Evolutionary conservation across 441 rosid genomes (phyloP).

Genomic region (Aquilaria agallochum): DNA sequence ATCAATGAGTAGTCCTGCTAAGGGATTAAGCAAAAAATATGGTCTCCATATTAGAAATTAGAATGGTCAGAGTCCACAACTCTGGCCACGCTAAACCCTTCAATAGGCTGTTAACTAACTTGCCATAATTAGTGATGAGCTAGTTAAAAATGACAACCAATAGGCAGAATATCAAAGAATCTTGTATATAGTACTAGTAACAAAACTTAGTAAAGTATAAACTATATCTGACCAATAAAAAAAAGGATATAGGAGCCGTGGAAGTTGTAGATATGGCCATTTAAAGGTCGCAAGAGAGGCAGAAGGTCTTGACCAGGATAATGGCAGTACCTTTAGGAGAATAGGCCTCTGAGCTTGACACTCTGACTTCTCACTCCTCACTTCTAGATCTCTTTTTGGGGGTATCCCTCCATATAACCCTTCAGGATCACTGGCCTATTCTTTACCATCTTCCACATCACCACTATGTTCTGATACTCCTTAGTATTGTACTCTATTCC

Average conservation of each 20-base stretch:
- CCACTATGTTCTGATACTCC: too few species aligned
- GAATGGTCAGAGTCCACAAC: slow-evolving; percentile 65
- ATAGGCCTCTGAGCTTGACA: slow-evolving; percentile 11
- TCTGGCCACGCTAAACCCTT: slow-evolving; percentile 68
- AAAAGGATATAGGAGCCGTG: slow-evolving; percentile 43
- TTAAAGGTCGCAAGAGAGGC: slow-evolving; percentile 68
- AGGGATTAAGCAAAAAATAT: slow-evolving; percentile 48
- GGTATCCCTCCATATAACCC: slow-evolving; percentile 36
- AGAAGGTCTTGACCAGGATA: slow-evolving; percentile 51
- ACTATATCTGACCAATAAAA: slow-evolving; percentile 56
- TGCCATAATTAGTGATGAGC: background rate
- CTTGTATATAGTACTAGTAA: background rate
- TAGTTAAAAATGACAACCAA: background rate
- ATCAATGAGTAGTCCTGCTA: slow-evolving; percentile 86
- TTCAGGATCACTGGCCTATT: slow-evolving; percentile 51
- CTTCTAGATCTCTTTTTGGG: slow-evolving; percentile 42
- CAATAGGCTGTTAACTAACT: slow-evolving; percentile 39
- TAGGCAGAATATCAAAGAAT: background rate
- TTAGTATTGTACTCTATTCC: too few species aligned
- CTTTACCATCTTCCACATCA: slow-evolving; percentile 6
- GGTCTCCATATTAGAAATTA: slow-evolving; percentile 51
- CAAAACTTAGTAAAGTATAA: background rate
- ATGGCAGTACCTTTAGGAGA: slow-evolving; percentile 38
- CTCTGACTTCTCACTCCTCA: slow-evolving; percentile 19
- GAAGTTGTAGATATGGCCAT: slow-evolving; percentile 44